Evolutionary conservation across 2,329 filamentous ascomycete species (phyloP).

Genomic region (Neurospora sp.): DNA sequence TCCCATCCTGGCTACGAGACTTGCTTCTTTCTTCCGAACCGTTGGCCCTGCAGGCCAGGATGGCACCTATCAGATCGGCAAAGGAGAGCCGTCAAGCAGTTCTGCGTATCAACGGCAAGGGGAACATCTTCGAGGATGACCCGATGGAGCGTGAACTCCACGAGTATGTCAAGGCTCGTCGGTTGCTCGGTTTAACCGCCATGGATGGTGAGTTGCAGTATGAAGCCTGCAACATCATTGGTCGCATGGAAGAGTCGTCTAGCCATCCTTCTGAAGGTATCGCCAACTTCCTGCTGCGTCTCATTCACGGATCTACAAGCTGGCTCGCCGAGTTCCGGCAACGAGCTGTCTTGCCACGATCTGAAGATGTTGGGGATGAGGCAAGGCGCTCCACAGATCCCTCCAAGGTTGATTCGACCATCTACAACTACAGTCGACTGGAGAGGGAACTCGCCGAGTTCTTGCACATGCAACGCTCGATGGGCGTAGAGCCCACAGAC

Average conservation of each 20-base stretch:
- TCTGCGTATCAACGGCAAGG: conserved; percentile 48
- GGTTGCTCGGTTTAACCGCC: conserved; percentile 45
- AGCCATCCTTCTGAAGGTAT: conserved; percentile 38
- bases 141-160: conserved; percentile 45
- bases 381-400: conserved; percentile 41
- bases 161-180: conserved; percentile 41
- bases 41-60: conserved; percentile 33
- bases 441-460: conserved; percentile 47
- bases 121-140: conserved; percentile 46
- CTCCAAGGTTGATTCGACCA: conserved; percentile 46
- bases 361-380: conserved; percentile 41
- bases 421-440: conserved; percentile 47
- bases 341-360: conserved; percentile 46
- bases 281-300: conserved; percentile 46
- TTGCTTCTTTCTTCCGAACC: conserved; percentile 41
- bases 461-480: conserved; percentile 32
- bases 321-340: conserved; percentile 49
- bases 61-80: conserved; percentile 36
- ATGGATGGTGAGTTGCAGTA: conserved; percentile 50
- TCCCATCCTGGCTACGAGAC: conserved; percentile 47
- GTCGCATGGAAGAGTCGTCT: conserved; percentile 43
- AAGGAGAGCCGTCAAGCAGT: conserved; percentile 36
- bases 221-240: conserved; percentile 48
- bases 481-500: conserved; percentile 40
- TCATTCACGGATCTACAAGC: conserved; percentile 36